phyloP scores from a whole-genome alignment of 495 filamentous ascomycete species.

The Pyronema omphalodes region DNA sequence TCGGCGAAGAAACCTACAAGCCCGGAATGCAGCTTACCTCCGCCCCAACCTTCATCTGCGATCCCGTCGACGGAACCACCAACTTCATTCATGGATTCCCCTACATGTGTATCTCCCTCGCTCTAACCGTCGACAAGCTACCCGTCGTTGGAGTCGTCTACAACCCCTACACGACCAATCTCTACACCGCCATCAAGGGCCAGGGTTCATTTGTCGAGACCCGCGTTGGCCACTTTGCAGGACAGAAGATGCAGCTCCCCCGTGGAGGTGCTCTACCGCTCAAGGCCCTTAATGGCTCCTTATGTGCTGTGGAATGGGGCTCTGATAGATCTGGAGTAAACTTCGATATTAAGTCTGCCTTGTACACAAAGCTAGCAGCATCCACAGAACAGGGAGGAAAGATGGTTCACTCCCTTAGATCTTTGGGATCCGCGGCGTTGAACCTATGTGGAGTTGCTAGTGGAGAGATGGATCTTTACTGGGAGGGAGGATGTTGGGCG shows the following conservation, averaged over 20 bases:
- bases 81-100: conserved; percentile 79
- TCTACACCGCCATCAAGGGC: conserved; percentile 55
- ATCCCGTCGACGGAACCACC: conserved; percentile 78
- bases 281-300: conserved; percentile 37
- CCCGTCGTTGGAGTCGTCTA: conserved; percentile 68
- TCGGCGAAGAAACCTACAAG: conserved; percentile 74
- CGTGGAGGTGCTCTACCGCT: conserved; percentile 37
- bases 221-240: conserved; percentile 19
- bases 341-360: conserved; percentile 50
- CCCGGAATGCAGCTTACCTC: conserved; percentile 43
- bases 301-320: conserved; percentile 67
- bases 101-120: conserved; percentile 64
- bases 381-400: conserved; percentile 47
- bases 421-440: conserved; percentile 61
- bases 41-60: conserved; percentile 67
- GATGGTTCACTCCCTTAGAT: conserved; percentile 69
- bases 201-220: conserved; percentile 45
- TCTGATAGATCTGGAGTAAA: conserved; percentile 51
- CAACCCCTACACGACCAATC: conserved; percentile 40
- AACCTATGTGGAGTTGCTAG: conserved; percentile 65
- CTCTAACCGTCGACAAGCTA: conserved; percentile 41
- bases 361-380: conserved; percentile 48
- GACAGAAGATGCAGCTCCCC: conserved; percentile 35
- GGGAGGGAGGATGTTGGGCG: conserved; percentile 88
- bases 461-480: conserved; percentile 66